Percentiles rank a stretch among this genome's conserved stretches.
Evolutionary conservation across 176 grass and related monocot species (phyloP).

Genomic region (Cenchrus purpureus): DNA sequence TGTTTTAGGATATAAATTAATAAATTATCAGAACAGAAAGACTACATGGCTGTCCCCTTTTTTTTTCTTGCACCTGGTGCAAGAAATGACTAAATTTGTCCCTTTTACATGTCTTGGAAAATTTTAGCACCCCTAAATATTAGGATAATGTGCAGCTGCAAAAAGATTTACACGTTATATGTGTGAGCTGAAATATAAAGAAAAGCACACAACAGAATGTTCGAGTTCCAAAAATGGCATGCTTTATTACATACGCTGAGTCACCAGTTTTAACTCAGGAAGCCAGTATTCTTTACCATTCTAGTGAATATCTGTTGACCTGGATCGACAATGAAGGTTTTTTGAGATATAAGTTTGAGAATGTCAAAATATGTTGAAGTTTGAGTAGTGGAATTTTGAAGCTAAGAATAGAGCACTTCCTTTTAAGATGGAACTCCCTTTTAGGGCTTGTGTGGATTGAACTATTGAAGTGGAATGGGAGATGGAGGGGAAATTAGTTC

Average conservation of each 20-base stretch:
- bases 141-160: background rate
- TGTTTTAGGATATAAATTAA: too few species aligned
- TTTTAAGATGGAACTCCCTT: background rate
- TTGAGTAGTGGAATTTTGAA: background rate
- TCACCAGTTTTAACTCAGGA: background rate
- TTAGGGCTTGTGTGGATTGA: too few species aligned
- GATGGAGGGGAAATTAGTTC: too few species aligned
- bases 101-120: background rate
- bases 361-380: background rate
- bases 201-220: background rate
- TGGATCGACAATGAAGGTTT: background rate
- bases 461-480: too few species aligned
- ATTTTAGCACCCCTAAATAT: background rate
- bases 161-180: background rate
- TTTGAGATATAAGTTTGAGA: background rate
- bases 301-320: background rate
- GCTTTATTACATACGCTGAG: background rate
- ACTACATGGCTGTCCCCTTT: background rate
- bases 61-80: background rate
- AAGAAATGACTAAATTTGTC: background rate
- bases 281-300: background rate
- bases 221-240: background rate
- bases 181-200: background rate
- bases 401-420: background rate
- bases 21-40: background rate